Base-by-base conservation (phyloP, 768 basidiomycete genomes). In the Mycena sanguinolenta region DNA sequence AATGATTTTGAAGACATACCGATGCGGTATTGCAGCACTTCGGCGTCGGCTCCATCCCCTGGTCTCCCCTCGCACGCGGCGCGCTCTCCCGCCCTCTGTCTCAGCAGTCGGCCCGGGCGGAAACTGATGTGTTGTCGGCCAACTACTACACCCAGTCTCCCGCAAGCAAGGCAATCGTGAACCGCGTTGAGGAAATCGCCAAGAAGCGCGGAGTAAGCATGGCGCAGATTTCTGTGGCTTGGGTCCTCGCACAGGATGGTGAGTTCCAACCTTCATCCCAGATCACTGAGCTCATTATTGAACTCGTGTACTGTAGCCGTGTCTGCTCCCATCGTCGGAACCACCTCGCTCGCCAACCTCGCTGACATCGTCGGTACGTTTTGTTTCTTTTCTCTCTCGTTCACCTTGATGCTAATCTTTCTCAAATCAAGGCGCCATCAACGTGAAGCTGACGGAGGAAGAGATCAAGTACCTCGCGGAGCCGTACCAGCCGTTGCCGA, bases 161-260 rank as follows among this genome's bases (percentile, higher is more conserved):
- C 10, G 53, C 53, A 17, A n/a, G 9, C 4, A 30, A 55, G 21
- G 36, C 55, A 25, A 30, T 55, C 8, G 55, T 32, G 36, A 38
- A 58, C 14, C 34, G 53, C 10, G 82, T 89, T 58, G 85, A 88
- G 67, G 78, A 82, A 67, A 72, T 88, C 28, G 85, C 87, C 9
- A 84, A 84, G 73, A 80, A 83, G 55, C 81, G 79, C 25, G 80
- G 79, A 3, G 74, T 83, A 8, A 79, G 78, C 25, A 88, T 89
- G 87, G 85, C 85, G 2, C 84, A 85, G 63, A 78, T 85, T 14
- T 81, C 84, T 7, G 62, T 85, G n/a, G 84, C 85, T 2, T 87
- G 86, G 86, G 76, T 76, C 0, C 63, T 84, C 46, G 54, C 75
- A 30, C 87, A 87, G 74, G 80, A 78, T 54, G 78, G 79, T 75